A percentile compares a stretch with the other conserved stretches of the same genome.
phyloP scores from a whole-genome alignment of 352 stramenopile species.

The Albugo candida region DNA sequence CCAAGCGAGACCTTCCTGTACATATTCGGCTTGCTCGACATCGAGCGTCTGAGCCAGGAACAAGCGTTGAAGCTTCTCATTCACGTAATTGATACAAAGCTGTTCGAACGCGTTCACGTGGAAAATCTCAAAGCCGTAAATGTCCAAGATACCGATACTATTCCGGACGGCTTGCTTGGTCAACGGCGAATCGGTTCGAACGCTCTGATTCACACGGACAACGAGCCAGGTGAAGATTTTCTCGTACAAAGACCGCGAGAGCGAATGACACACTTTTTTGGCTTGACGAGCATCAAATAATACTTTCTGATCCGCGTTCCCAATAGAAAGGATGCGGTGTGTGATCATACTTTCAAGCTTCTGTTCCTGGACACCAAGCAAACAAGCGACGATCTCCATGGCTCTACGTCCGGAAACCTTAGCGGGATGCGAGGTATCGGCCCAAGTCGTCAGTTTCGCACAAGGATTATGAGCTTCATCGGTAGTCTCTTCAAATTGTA shows the following conservation, averaged over 20 bases:
- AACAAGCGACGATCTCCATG: constrained; percentile 27
- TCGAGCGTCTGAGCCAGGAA: constrained; percentile 75
- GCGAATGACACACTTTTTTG: constrained; percentile 68
- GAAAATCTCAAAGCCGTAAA: constrained; percentile 84
- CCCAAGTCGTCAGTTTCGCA: constrained; percentile 40
- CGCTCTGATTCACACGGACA: constrained; percentile 65
- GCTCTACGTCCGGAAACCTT: constrained; percentile 26
- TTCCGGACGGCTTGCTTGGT: constrained; percentile 23
- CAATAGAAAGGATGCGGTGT: constrained; percentile 63
- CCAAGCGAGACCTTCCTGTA: constrained; percentile 49
- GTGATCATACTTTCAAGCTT: constrained; percentile 54
- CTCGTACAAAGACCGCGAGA: constrained; percentile 74
- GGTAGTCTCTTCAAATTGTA: constrained; percentile 48
- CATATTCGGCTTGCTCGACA: constrained; percentile 63
- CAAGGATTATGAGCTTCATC: constrained; percentile 14
- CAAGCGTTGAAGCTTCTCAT: constrained; percentile 75
- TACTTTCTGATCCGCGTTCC: constrained; percentile 56
- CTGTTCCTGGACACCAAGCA: constrained; percentile 41
- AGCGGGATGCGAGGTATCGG: constrained; percentile 43
- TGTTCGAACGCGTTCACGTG: constrained; percentile 82
- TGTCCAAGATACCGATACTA: constrained; percentile 78
- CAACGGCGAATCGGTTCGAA: constrained; percentile 20
- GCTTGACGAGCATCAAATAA: constrained; percentile 52
- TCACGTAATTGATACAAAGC: constrained; percentile 83
- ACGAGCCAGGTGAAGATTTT: constrained; percentile 84